Conservation (phyloP, 2,329 filamentous ascomycete species). For the Blastomyces emzantsi region DNA sequence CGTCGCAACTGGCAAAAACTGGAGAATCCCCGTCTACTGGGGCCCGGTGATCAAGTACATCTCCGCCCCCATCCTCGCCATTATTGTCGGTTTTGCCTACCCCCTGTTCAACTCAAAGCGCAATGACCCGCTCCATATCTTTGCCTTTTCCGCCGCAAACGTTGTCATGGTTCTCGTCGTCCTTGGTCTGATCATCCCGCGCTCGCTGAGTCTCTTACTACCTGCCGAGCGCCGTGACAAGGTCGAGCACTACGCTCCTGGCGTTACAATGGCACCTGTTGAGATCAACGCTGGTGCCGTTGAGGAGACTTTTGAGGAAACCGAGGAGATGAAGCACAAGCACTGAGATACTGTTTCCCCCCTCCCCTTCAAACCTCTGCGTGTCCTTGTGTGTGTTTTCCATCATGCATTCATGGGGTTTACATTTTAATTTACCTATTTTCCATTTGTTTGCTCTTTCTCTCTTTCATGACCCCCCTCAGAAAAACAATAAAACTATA, state of each 20-base stretch:
- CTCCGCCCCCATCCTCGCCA: conserved; percentile 39
- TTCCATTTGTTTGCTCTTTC: too few relatives aligned
- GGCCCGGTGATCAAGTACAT: conserved; percentile 44
- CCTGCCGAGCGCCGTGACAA: neutral
- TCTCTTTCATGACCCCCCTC: too few relatives aligned
- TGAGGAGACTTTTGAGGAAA: neutral
- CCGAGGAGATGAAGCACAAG: neutral
- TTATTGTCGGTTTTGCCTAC: neutral
- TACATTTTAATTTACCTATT: neutral
- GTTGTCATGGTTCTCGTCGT: neutral
- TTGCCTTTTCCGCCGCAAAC: neutral
- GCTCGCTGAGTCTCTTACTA: neutral
- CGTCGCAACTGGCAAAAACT: conserved; percentile 48
- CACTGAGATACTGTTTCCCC: neutral
- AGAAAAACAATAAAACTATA: too few relatives aligned
- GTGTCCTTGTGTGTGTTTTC: neutral
- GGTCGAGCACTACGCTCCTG: neutral
- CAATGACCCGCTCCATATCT: neutral
- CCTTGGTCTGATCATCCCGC: neutral
- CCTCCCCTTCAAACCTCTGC: too few relatives aligned
- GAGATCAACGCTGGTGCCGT: neutral
- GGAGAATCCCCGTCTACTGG: conserved; percentile 47
- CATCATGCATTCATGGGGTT: neutral
- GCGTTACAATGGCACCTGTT: neutral
- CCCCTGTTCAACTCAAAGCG: neutral